Conservation (phyloP, 2,329 filamentous ascomycete species). For the Colletotrichum sp. region DNA sequence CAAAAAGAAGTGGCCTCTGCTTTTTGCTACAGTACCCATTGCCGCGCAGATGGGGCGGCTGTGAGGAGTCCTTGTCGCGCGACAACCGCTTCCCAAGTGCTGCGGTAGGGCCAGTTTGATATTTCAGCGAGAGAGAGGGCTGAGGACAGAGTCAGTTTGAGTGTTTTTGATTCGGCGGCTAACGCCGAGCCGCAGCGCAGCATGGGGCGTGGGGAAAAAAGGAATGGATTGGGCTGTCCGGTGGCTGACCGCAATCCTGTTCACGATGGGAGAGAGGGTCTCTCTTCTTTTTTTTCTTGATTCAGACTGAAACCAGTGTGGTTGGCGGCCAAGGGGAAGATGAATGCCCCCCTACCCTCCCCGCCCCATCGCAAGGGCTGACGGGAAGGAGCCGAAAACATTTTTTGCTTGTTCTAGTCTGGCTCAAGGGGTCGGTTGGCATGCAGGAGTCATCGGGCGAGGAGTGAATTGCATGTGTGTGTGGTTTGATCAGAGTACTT, state of each 20-base stretch:
- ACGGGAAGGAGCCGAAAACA: constrained; percentile 8
- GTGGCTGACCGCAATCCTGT: neutral
- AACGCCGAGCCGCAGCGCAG: constrained; percentile 1
- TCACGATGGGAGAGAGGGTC: neutral
- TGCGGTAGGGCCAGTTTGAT: neutral
- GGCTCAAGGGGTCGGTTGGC: neutral
- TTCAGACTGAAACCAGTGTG: constrained; percentile 9
- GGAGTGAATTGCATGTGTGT: neutral
- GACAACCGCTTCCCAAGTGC: neutral
- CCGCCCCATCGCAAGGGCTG: neutral
- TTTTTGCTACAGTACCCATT: neutral
- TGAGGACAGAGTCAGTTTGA: neutral
- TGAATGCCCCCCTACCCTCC: neutral
- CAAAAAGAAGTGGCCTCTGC: neutral
- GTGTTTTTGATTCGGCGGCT: neutral
- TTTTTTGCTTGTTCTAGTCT: constrained; percentile 3
- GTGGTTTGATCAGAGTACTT: neutral
- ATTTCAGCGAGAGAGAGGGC: neutral
- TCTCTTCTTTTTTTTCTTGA: neutral
- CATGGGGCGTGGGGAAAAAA: neutral
- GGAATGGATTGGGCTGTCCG: neutral
- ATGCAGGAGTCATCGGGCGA: neutral
- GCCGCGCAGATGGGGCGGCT: neutral
- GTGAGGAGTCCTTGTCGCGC: neutral
- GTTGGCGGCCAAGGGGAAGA: neutral